Evolutionary conservation across 805 yeast species (phyloP), one percentile per base, ranked within the genome.

Genomic region (Ogataea trehaloabstinens): DNA sequence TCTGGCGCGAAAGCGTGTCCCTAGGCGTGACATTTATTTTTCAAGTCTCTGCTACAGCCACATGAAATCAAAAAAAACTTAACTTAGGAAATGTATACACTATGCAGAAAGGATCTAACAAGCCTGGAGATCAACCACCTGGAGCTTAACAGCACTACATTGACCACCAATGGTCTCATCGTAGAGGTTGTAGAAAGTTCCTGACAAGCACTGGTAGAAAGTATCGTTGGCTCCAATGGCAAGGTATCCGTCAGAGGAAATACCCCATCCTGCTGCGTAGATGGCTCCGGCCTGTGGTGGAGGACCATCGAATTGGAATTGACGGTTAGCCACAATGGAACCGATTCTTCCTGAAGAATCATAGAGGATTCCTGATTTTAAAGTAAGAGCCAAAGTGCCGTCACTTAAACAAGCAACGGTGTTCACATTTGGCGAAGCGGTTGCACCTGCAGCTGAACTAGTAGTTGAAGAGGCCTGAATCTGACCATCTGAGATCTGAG

Each of bases 231-330:
- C 60, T 58, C 80, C 81, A 49, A 75, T 61, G 38, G 78, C 73
- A 56, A 75, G 68, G 63, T 66, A 64, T 29, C 68, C 73, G 22
- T 66, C 75, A 34, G 55, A 48, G 38, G 68, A 53, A 48, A 72
- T 66, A 39, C 72, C 60, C 77, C 77, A 71, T 44, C 77, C 76
- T 37, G 68, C 71, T 51, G 78, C 77, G 53, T 70, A 68, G 43
- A 70, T 69, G 38, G 76, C 66, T 60, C 76, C 76, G 36, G 76
- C 80, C 63, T 76, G 82, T 47, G 81, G 81, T 61, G 79, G 76
- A 36, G 81, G 81, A 53, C 81, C 82, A 55, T 76, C 82, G 53
- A 76, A 76, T 63, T 76, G 82, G 75, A 76, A 76, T 63, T 76
- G 82, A 65, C 76, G 67, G 75, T 74, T 74, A 42, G 80, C 74